phyloP scores from a whole-genome alignment of 140 eudicot genomes.

The Stevia rebaudiana region DNA sequence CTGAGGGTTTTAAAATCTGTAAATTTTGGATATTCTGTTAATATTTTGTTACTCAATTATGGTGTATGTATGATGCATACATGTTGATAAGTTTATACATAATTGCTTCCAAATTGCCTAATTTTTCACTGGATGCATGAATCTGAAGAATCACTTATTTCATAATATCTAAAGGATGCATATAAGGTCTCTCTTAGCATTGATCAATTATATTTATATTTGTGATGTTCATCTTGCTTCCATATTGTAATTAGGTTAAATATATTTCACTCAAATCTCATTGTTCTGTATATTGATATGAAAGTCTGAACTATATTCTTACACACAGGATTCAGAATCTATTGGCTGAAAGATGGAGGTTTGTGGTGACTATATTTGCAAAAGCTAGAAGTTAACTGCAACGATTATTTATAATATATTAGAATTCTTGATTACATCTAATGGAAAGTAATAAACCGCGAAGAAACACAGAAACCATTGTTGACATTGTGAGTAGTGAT shows the following conservation, averaged over 20 bases:
- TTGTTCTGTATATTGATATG: conserved; percentile 13
- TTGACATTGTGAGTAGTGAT: conserved; percentile 51
- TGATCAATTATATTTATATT: background rate
- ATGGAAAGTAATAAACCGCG: conserved; percentile 38
- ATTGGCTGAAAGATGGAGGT: conserved; percentile 15
- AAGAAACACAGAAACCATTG: conserved; percentile 31
- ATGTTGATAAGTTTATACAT: background rate
- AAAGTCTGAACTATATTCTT: conserved; percentile 13
- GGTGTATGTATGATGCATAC: background rate
- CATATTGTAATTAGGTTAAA: background rate
- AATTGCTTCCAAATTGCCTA: background rate
- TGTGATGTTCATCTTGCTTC: background rate
- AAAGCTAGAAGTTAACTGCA: background rate
- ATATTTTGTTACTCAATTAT: background rate
- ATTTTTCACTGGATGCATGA: background rate
- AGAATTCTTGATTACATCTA: conserved; percentile 15
- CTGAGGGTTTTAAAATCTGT: background rate
- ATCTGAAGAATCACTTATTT: background rate
- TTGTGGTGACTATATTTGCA: conserved; percentile 17
- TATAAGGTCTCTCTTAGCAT: conserved; percentile 1
- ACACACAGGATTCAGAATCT: conserved; percentile 17
- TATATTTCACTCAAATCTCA: background rate
- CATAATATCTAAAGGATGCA: background rate
- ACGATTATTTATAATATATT: conserved; percentile 6
- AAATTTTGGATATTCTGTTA: conserved; percentile 11